Evolutionary conservation across 2,329 filamentous ascomycete genomes (phyloP).

Genomic region (Colletotrichum lentis): DNA sequence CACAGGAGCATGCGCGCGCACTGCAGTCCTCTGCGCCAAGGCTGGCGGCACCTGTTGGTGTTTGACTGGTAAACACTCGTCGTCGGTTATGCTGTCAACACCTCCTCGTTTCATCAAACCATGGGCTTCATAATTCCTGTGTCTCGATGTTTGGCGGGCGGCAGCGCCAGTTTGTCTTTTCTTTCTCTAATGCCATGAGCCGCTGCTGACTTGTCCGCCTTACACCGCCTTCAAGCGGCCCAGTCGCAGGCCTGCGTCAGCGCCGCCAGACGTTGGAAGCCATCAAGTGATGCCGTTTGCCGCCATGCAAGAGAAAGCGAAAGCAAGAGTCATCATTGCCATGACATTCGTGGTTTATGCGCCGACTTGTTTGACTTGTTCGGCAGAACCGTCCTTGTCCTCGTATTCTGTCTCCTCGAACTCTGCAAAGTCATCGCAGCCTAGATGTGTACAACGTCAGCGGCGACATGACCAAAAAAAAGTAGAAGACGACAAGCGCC

Average conservation of each 20-base stretch:
- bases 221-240: slow-evolving; percentile 28
- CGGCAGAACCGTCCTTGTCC: slow-evolving; percentile 10
- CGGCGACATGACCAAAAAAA: neutral
- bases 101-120: slow-evolving; percentile 29
- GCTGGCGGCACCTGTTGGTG: slow-evolving; percentile 18
- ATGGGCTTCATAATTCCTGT: slow-evolving; percentile 20
- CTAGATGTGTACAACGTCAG: slow-evolving; percentile 19
- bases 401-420: slow-evolving; percentile 26
- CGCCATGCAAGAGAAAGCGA: slow-evolving; percentile 15
- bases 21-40: neutral
- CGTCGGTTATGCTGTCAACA: slow-evolving; percentile 23
- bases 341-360: neutral
- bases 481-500: too few relatives aligned
- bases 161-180: neutral
- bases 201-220: slow-evolving; percentile 27
- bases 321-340: neutral
- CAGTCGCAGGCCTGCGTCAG: slow-evolving; percentile 31
- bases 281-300: slow-evolving; percentile 32
- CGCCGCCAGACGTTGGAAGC: slow-evolving; percentile 19
- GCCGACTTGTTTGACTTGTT: slow-evolving; percentile 23
- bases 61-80: slow-evolving; percentile 15
- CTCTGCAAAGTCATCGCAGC: slow-evolving; percentile 31
- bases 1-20: slow-evolving; percentile 3
- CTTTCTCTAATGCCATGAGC: slow-evolving; percentile 9
- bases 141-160: slow-evolving; percentile 1